Conservation (phyloP, 2,329 filamentous ascomycete genomes). For the Exophiala phaeomuriformis region DNA sequence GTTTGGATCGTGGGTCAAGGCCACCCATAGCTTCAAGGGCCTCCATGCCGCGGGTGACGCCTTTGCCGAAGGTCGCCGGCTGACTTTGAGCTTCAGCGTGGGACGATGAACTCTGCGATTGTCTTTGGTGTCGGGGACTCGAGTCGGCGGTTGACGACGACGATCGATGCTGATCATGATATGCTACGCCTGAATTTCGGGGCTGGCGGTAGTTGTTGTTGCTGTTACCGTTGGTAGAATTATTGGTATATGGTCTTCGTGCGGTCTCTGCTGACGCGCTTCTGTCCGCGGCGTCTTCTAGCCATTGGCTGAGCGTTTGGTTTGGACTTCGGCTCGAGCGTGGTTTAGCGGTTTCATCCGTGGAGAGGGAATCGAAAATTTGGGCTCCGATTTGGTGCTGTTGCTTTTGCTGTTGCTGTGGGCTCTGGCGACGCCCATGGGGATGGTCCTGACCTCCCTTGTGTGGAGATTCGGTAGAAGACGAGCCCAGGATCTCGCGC, state of each 20-base stretch:
- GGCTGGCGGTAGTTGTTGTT: no score
- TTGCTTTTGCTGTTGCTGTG: neutral
- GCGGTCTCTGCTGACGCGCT: no score
- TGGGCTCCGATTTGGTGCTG: neutral
- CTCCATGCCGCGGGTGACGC: conserved; percentile 16
- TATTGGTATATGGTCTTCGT: no score
- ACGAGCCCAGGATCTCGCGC: conserved; percentile 12
- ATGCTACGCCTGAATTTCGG: no score
- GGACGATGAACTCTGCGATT: neutral
- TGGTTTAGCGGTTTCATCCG: neutral
- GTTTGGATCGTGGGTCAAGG: neutral
- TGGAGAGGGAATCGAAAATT: neutral
- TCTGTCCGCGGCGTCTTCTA: no score
- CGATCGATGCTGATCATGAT: no score
- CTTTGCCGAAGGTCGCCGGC: conserved; percentile 8
- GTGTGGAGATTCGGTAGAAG: neutral
- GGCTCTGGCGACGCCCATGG: neutral
- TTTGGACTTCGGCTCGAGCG: no score
- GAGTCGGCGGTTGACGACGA: no score
- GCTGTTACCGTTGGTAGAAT: no score
- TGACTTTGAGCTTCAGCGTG: neutral
- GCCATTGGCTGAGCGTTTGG: no score
- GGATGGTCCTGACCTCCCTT: neutral
- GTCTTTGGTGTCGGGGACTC: neutral
- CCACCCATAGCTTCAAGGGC: conserved; percentile 18